These are phyloP conservation scores for Talaromyces sp. DNA, from an alignment of 2,329 filamentous ascomycete genomes.

Conservation along the genomic window DNA sequence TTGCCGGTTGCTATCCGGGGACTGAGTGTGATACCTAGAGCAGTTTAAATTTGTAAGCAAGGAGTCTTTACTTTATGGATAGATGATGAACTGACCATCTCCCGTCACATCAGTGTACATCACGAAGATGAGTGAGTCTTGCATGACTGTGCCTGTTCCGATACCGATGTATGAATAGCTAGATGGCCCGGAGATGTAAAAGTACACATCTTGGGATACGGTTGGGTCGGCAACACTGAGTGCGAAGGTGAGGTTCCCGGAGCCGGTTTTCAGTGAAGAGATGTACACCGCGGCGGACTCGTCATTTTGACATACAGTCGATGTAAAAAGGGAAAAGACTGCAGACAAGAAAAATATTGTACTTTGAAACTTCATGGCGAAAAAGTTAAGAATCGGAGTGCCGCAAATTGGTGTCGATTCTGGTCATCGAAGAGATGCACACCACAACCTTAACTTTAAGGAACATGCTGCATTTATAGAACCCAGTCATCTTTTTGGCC, in stretches of 20 bases:
- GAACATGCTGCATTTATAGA: slow-evolving; percentile 9
- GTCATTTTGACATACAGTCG: slow-evolving; percentile 11
- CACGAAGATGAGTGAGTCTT: slow-evolving; percentile 9
- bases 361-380: slow-evolving; percentile 9
- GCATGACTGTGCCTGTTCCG: slow-evolving; percentile 15
- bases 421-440: background rate
- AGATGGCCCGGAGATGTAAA: slow-evolving; percentile 14
- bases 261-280: background rate
- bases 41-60: background rate
- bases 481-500: background rate
- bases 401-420: background rate
- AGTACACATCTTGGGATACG: slow-evolving; percentile 14
- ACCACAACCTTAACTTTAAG: background rate
- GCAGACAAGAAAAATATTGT: background rate
- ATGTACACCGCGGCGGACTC: slow-evolving; percentile 10
- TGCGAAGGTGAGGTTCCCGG: slow-evolving; percentile 10
- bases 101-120: slow-evolving; percentile 12
- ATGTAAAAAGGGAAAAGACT: slow-evolving; percentile 6
- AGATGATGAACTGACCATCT: slow-evolving; percentile 10
- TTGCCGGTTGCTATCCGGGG: slow-evolving; percentile 12
- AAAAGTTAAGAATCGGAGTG: background rate
- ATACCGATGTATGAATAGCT: slow-evolving; percentile 16
- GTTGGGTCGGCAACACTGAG: slow-evolving; percentile 13
- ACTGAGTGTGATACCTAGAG: slow-evolving; percentile 11
- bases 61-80: background rate